Evolutionary conservation across 768 basidiomycete species (phyloP).

Genomic region (Mycena capillaripes): DNA sequence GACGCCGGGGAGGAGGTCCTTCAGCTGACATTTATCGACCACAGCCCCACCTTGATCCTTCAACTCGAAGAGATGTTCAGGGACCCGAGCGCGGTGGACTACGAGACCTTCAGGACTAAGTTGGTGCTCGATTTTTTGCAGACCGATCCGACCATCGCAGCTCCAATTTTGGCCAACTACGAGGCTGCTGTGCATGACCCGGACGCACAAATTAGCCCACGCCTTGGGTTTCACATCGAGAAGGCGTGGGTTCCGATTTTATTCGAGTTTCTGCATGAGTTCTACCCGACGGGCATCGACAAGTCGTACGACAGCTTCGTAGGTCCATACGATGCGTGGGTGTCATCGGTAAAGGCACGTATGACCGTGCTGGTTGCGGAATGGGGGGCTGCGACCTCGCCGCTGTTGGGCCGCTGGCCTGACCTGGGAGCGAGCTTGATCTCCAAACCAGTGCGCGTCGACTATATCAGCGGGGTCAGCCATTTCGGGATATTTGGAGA

Average conservation of each 20-base stretch:
- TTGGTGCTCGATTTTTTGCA: constrained; percentile 1
- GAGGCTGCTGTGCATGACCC: background rate
- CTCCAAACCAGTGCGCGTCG: background rate
- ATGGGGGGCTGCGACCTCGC: background rate
- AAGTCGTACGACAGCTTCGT: background rate
- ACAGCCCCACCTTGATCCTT: constrained; percentile 16
- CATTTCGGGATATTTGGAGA: constrained; percentile 21
- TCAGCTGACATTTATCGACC: constrained; percentile 29
- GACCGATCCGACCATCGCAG: background rate
- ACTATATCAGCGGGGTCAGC: constrained; percentile 9
- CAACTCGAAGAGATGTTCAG: background rate
- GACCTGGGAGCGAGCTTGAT: constrained; percentile 21
- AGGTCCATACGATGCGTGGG: background rate
- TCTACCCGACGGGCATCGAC: background rate
- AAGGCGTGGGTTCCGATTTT: background rate
- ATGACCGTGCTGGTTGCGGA: constrained; percentile 13
- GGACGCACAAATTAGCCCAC: background rate
- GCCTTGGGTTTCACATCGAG: background rate
- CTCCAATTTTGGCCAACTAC: background rate
- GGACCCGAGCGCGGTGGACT: background rate
- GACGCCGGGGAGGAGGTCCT: constrained; percentile 21
- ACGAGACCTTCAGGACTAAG: background rate
- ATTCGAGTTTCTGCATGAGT: constrained; percentile 16
- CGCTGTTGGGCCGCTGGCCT: background rate
- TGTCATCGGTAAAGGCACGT: constrained; percentile 7